Conservation (phyloP, 2,329 filamentous ascomycete genomes). For the Aspergillus sp. region DNA sequence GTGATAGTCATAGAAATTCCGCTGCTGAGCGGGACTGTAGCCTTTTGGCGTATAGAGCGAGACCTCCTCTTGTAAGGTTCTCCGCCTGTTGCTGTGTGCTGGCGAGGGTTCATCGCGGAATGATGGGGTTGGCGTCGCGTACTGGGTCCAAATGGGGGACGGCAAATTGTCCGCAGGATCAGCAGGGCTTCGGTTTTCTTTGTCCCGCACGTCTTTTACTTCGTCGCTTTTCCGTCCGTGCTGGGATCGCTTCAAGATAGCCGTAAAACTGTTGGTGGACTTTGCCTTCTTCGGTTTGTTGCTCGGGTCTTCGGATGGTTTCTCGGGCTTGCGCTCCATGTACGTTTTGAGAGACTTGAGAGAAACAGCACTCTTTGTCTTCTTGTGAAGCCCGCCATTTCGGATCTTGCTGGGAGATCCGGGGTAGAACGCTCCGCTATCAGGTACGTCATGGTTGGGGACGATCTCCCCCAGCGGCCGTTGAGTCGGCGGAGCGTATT, state of each 20-base stretch:
- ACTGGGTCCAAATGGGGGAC: slow-evolving; percentile 80
- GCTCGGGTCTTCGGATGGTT: slow-evolving; percentile 33
- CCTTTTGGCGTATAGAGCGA: slow-evolving; percentile 58
- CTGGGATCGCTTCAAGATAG: slow-evolving; percentile 71
- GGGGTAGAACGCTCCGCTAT: slow-evolving; percentile 19
- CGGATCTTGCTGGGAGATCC: slow-evolving; percentile 38
- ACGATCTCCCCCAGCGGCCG: slow-evolving; percentile 40
- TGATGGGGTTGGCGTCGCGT: slow-evolving; percentile 50
- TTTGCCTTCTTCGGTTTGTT: slow-evolving; percentile 68
- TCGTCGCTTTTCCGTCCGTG: slow-evolving; percentile 64
- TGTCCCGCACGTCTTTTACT: slow-evolving; percentile 61
- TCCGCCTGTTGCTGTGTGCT: slow-evolving; percentile 45
- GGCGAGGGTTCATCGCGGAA: slow-evolving; percentile 33
- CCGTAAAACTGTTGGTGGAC: slow-evolving; percentile 78
- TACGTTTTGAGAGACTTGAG: slow-evolving; percentile 49
- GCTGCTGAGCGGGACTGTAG: slow-evolving; percentile 62
- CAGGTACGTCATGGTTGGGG: slow-evolving; percentile 35
- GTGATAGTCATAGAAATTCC: slow-evolving; percentile 58
- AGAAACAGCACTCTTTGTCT: slow-evolving; percentile 55
- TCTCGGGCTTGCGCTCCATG: slow-evolving; percentile 44
- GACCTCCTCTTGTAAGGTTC: slow-evolving; percentile 55
- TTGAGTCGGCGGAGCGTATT: slow-evolving; percentile 41
- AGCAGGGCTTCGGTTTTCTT: slow-evolving; percentile 75
- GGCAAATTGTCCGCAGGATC: slow-evolving; percentile 47
- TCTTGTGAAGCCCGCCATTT: slow-evolving; percentile 49